Evolutionary conservation across 768 basidiomycete species (phyloP).

Genomic region (Mycena vitilis): DNA sequence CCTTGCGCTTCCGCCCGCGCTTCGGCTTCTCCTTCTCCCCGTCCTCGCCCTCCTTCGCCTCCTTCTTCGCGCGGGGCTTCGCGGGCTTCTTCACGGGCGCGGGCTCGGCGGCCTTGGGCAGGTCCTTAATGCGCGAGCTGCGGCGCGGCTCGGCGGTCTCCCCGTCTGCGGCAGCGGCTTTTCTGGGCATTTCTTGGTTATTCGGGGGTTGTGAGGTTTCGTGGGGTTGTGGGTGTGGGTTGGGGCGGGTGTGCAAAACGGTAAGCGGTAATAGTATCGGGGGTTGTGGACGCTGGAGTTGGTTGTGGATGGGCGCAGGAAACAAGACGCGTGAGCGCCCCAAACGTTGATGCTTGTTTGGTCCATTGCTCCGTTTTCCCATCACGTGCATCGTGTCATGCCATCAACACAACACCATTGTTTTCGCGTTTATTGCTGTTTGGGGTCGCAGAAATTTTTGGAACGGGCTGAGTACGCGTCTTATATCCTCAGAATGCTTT

Average conservation of each 20-base stretch:
- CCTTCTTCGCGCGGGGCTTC: conserved; percentile 72
- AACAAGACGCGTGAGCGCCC: conserved; percentile 29
- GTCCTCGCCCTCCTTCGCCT: conserved; percentile 48
- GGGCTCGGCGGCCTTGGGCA: conserved; percentile 57
- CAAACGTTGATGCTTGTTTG: conserved; percentile 21
- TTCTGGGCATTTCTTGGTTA: conserved; percentile 74
- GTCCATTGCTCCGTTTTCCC: conserved; percentile 21
- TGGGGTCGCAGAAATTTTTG: accelerated
- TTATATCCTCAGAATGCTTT: neutral
- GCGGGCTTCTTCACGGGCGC: conserved; percentile 67
- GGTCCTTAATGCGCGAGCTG: conserved; percentile 80
- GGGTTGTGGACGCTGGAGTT: neutral
- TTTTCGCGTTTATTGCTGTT: conserved; percentile 25
- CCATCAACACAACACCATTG: conserved; percentile 17
- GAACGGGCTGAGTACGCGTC: conserved; percentile 5
- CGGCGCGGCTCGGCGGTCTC: conserved; percentile 69
- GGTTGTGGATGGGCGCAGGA: conserved; percentile 22
- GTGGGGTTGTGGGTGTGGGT: neutral
- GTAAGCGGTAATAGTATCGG: conserved; percentile 10
- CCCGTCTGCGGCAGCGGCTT: conserved; percentile 60
- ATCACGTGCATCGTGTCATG: conserved; percentile 35
- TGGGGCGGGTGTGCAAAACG: too few relatives aligned
- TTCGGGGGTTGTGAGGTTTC: conserved; percentile 15
- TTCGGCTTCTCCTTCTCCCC: conserved; percentile 66
- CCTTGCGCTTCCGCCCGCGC: conserved; percentile 59